Evolutionary conservation across 2,329 filamentous ascomycete species (phyloP), one percentile per base, ranked within the genome.

Genomic region (Xylariaceae sp.): DNA sequence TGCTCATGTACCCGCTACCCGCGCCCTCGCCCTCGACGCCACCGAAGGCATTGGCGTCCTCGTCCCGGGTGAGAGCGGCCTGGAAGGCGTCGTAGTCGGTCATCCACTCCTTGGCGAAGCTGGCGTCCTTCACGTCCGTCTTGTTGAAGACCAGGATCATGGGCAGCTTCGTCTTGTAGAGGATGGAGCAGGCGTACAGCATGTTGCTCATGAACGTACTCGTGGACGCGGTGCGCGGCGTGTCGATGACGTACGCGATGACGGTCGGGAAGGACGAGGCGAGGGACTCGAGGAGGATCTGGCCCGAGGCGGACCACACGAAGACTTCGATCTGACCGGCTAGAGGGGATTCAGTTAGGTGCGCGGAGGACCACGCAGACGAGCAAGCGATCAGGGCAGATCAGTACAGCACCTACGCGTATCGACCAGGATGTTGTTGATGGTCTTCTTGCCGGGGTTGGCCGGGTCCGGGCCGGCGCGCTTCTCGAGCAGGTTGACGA

Each of bases 131-230:
- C 26, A 94, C 87, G 52, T 98, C 92, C 0, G 89, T 95, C 67
- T 98, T 98, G 70, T 98, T 98, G 71, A 98, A 96, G 9, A 98
- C 92, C 6, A 98, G 67, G 34, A 98, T 93, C 92, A 98, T 98
- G 16, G 92, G 92, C 1, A 98, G 70, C 58, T 94, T 94, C 2
- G 90, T 96, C 68, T 96, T 96, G 75, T 98, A 98, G 12, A 98
- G 75, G 44, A 98, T 98, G 39, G 85, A 94, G 70, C 92, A 96
- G 15, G 92, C 92, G 60, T 98, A 98, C 27, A 98, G 79, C 92
- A 98, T 98, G 64, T 98, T 98, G 58, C 85, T 93, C 92, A 98
- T 98, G 63, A 98, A 98, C 0, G 92, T 98, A 43, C 83, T 89
- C 0, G 92, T 96, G 24, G 87, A 94, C 22, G 83, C 79, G 11